Evolutionary conservation across 192 early-diverging fungal species (phyloP), one percentile per base, ranked within the genome.

Genomic region (Coemansia sp.): DNA sequence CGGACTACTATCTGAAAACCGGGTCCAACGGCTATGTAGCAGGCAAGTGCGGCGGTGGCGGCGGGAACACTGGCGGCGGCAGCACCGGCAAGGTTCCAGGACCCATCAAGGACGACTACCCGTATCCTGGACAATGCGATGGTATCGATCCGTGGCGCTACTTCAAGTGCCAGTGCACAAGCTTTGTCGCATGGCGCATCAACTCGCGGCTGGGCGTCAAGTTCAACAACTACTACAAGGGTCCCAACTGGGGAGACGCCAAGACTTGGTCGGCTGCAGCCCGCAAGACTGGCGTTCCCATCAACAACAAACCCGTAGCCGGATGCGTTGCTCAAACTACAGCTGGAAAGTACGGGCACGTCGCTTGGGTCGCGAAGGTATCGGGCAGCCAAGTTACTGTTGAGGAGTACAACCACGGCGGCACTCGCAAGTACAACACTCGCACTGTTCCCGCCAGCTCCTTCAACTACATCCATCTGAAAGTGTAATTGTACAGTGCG

Each of bases 111-210:
- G 68, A 83, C 45, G 81, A 83, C 57, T 83, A 83, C 35, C 74
- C 76, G 6, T 80, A 80, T 58, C 60, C 36, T 9, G 56, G 64
- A 38, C 52, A 70, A 9, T 68, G 75, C 64, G 14, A 52, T 9
- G 73, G 69, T 11, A 39, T 72, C 12, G 74, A 76, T 8, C 73
- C 69, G 2, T 76, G 74, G 79, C 61, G 33, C 24, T 76, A 69
- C 71, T 73, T 45, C 64, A 76, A 69, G 65, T 76, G 78, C 66
- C 78, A 81, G 67, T 76, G 73, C 70, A 68, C 78, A 35, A 69
- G 70, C 55, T 75, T 75, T 71, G 78, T 72, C 20, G 79, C 75
- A 11, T 74, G 72, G 67, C 30, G 30, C 30, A 30, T 30, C 30
- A 30, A 30, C 30, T 30, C 30, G 30, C 30, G 30, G 30, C 30